Evolutionary conservation across 2,329 filamentous ascomycete genomes (phyloP), one percentile per base, ranked within the genome.

Genomic region (Cryphonectria naterciae): DNA sequence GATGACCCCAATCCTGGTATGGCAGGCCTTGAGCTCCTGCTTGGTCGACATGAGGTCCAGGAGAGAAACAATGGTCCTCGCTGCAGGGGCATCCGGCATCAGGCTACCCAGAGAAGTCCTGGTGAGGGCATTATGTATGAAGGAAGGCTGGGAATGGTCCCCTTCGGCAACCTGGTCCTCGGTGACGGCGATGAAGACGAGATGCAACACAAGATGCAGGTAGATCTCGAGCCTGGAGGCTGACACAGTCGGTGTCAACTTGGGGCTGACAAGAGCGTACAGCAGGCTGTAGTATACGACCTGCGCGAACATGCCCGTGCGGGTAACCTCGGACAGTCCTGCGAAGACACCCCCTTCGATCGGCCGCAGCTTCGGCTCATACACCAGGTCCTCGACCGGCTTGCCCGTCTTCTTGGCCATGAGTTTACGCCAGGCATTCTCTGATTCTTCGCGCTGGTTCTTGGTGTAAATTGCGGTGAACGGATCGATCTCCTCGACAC

Each of bases 391-490:
- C 56, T 93, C 90, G 1, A 88, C 83, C 60, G 91, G 86, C 78
- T 95, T 94, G 25, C 95, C 94, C 0, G 92, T 94, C 81, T 93
- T 94, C 82, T 94, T 94, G 15, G 94, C 93, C 84, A 96, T 90
- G 85, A 93, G 92, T 77, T 92, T 91, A 76, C 92, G 94, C 83
- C 96, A 98, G 3, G 94, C 92, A 75, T 89, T 91, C 80, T 99
- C 96, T 0, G 95, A 94, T 79, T 99, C 96, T 78, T 99, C 96
- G 66, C 96, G 89, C 80, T 98, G 95, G 77, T 99, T 99, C 78
- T 97, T 97, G 77, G 91, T 97, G 80, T 97, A 99, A 78, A 98
- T 94, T 8, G 95, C 93, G 77, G 95, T 96, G 79, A 98, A 99
- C 0, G 97, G 96, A 79, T 99, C 97, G 66, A 99, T 90, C 63